A percentile compares a stretch with the other conserved stretches of the same genome.
These are phyloP conservation scores for Cyphellophora attinorum DNA, from an alignment of 2,329 filamentous ascomycete species.

Conservation along the genomic window DNA sequence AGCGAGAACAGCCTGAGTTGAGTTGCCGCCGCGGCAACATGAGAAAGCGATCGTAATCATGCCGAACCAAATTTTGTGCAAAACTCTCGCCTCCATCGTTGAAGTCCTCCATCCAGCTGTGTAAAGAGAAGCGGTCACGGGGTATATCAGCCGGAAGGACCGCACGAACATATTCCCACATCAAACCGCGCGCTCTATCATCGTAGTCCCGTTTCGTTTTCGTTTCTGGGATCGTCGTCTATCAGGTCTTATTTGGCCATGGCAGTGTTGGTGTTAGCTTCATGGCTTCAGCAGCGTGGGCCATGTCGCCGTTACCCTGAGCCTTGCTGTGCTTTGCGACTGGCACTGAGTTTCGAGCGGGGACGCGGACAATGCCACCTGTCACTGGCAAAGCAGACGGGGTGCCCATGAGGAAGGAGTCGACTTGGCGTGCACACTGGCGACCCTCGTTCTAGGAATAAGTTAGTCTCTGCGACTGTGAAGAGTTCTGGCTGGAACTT, in stretches of 20 bases:
- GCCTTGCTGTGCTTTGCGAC: conserved; percentile 9
- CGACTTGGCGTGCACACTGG: conserved; percentile 83
- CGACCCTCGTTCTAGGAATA: conserved; percentile 98
- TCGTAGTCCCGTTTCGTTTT: background rate
- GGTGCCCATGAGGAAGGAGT: conserved; percentile 69
- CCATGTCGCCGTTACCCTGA: conserved; percentile 13
- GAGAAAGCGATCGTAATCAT: background rate
- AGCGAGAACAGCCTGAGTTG: too few relatives aligned
- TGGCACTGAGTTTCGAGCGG: conserved; percentile 42
- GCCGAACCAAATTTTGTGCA: background rate
- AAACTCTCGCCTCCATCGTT: too few relatives aligned
- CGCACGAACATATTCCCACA: background rate
- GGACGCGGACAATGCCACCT: conserved; percentile 81
- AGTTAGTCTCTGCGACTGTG: too few relatives aligned
- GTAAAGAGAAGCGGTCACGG: background rate
- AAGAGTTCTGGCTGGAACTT: too few relatives aligned
- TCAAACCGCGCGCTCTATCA: background rate
- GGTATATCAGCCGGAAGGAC: background rate
- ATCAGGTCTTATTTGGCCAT: background rate
- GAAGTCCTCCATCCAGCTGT: background rate
- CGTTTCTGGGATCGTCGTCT: background rate
- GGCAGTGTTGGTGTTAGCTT: conserved; percentile 7
- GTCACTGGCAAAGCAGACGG: conserved; percentile 75
- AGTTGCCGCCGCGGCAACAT: too few relatives aligned
- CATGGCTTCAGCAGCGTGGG: conserved; percentile 13